A percentile compares a stretch with the other conserved stretches of the same genome.
These are phyloP conservation scores for Platanthera zijinensis DNA, from an alignment of 106 monocot species.

Conservation along the genomic window DNA sequence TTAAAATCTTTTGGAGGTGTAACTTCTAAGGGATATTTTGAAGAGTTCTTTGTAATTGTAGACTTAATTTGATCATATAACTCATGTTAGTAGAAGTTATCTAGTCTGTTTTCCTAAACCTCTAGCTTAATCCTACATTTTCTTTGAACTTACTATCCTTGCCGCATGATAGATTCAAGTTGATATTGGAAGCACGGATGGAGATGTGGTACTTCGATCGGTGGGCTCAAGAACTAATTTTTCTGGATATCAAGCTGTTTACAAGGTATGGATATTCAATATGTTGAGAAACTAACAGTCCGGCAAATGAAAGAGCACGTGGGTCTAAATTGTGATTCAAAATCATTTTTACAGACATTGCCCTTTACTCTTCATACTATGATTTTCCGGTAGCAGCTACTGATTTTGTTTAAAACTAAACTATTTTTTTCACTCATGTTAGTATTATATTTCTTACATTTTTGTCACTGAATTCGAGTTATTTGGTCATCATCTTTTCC, in stretches of 20 bases:
- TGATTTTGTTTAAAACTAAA: not conserved
- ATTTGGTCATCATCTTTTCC: not conserved
- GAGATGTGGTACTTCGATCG: constrained; percentile 56
- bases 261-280: constrained; percentile 38
- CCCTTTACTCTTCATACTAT: not conserved
- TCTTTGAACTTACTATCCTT: not conserved
- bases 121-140: not conserved
- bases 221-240: constrained; percentile 46
- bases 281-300: not conserved
- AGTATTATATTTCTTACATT: not conserved
- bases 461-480: too few relatives aligned
- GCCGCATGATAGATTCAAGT: constrained; percentile 64
- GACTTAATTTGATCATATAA: not conserved
- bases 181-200: constrained; percentile 58
- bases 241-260: constrained; percentile 69
- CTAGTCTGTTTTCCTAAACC: too few relatives aligned
- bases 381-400: not conserved
- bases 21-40: not conserved
- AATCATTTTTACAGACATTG: not conserved
- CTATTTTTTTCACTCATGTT: not conserved
- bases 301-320: not conserved
- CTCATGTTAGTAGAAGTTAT: not conserved
- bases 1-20: not conserved
- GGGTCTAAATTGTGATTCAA: not conserved
- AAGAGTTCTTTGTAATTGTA: not conserved